phyloP scores from a whole-genome alignment of 2,329 filamentous ascomycete genomes.

The Cercospora sp. region DNA sequence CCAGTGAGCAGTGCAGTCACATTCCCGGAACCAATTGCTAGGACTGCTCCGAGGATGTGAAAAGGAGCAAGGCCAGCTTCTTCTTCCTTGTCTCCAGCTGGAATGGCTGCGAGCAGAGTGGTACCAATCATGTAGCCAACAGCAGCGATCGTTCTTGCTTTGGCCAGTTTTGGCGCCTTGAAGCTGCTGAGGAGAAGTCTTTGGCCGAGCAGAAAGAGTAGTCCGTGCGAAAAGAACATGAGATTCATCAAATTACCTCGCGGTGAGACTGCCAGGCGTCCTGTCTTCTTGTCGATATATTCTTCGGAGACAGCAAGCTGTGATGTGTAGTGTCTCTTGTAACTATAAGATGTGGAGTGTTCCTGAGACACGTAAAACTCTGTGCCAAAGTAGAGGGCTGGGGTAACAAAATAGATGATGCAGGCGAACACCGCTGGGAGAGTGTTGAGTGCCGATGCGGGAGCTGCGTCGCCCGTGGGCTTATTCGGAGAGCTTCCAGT shows the following conservation, averaged over 20 bases:
- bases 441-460: not conserved
- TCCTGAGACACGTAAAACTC: slow-evolving; percentile 17
- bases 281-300: slow-evolving; percentile 8
- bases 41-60: slow-evolving; percentile 17
- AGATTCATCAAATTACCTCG: slow-evolving; percentile 19
- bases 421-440: slow-evolving; percentile 9
- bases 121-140: slow-evolving; percentile 16
- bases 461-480: not conserved
- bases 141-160: slow-evolving; percentile 5
- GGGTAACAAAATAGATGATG: slow-evolving; percentile 14
- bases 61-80: slow-evolving; percentile 5
- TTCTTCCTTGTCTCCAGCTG: slow-evolving; percentile 13
- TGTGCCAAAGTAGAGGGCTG: slow-evolving; percentile 17
- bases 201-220: slow-evolving; percentile 16
- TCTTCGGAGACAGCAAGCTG: slow-evolving; percentile 20
- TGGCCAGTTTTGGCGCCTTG: not conserved
- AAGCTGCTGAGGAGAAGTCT: slow-evolving; percentile 7
- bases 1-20: slow-evolving; percentile 20
- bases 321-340: slow-evolving; percentile 20
- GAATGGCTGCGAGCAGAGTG: slow-evolving; percentile 15
- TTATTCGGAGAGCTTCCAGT: not conserved
- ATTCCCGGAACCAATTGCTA: slow-evolving; percentile 16
- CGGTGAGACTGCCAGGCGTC: slow-evolving; percentile 7
- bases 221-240: slow-evolving; percentile 16
- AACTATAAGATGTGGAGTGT: slow-evolving; percentile 18